These are phyloP conservation scores for Corchorus capsularis DNA, from an alignment of 345 rosid genomes.

Conservation along the genomic window DNA sequence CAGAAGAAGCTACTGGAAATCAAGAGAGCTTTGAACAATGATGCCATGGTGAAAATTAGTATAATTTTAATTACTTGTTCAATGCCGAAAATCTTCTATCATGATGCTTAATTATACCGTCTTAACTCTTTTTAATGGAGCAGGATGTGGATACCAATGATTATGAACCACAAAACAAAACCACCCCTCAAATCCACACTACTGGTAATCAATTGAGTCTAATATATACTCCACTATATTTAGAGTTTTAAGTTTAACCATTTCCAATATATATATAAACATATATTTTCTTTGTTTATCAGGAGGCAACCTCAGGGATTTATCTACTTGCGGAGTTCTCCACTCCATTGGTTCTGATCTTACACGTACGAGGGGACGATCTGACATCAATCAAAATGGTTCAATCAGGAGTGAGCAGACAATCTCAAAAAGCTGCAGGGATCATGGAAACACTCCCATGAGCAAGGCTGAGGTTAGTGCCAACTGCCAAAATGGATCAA, in stretches of 20 bases:
- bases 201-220: slow-evolving; percentile 33
- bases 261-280: background rate
- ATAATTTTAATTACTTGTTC: background rate
- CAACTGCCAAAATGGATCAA: background rate
- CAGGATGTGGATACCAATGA: slow-evolving; percentile 61
- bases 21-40: slow-evolving; percentile 55
- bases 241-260: background rate
- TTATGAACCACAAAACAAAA: slow-evolving; percentile 36
- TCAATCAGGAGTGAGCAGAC: slow-evolving; percentile 66
- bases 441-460: slow-evolving; percentile 64
- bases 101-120: too few relatives aligned
- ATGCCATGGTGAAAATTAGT: slow-evolving; percentile 50
- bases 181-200: slow-evolving; percentile 22
- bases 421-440: slow-evolving; percentile 50
- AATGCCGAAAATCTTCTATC: background rate
- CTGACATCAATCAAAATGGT: slow-evolving; percentile 53
- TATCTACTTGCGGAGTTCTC: slow-evolving; percentile 81
- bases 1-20: slow-evolving; percentile 79
- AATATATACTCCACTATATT: background rate
- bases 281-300: slow-evolving; percentile 17
- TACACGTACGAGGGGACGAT: slow-evolving; percentile 76
- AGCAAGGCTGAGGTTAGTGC: slow-evolving; percentile 71
- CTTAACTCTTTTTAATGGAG: slow-evolving; percentile 1
- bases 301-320: slow-evolving; percentile 50
- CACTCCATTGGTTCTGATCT: slow-evolving; percentile 94